Percentiles rank a stretch among this genome's conserved stretches.
phyloP scores from a whole-genome alignment of 768 basidiomycete genomes.

The Dentipellis sp. region DNA sequence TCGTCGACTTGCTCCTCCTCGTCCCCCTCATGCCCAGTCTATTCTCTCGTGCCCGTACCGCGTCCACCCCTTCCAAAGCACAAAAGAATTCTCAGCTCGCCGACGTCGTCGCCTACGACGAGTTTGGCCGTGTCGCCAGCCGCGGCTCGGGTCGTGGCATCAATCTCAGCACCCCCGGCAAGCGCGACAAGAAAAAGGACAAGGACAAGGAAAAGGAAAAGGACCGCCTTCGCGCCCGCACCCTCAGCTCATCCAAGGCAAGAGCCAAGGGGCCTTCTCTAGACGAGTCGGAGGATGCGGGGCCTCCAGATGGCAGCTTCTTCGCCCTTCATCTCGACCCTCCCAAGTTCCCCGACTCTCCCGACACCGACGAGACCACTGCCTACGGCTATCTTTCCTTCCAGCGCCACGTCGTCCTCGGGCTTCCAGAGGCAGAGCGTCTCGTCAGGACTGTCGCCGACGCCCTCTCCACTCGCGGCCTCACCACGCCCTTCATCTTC shows the following conservation, averaged over 20 bases:
- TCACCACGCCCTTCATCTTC: constrained; percentile 89
- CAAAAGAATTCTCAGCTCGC: constrained; percentile 15
- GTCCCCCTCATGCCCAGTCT: constrained; percentile 52
- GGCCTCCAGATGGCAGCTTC: constrained; percentile 26
- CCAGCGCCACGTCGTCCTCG: constrained; percentile 65
- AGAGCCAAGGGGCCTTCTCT: constrained; percentile 20
- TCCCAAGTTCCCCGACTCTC: constrained; percentile 16
- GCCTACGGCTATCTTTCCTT: constrained; percentile 67
- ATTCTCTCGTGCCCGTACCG: constrained; percentile 63
- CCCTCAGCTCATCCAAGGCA: constrained; percentile 29
- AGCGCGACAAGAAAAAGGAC: constrained; percentile 37
- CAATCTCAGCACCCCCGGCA: constrained; percentile 16
- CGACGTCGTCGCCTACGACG: constrained; percentile 34
- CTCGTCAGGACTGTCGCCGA: constrained; percentile 64
- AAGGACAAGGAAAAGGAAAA: constrained; percentile 36
- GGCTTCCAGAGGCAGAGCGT: constrained; percentile 61
- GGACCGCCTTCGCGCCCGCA: constrained; percentile 30
- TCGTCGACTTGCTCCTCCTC: neutral
- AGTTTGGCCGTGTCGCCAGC: constrained; percentile 56
- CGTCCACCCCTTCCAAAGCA: constrained; percentile 33
- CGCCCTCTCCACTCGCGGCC: constrained; percentile 61
- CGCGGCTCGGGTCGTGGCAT: constrained; percentile 29
- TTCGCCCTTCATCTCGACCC: constrained; percentile 25
- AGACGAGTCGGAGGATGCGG: constrained; percentile 26
- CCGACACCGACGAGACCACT: constrained; percentile 3